Evolutionary conservation across 768 basidiomycete genomes (phyloP), one percentile per base, ranked within the genome.

Genomic region (Hygrophoropsis aurantiaca): DNA sequence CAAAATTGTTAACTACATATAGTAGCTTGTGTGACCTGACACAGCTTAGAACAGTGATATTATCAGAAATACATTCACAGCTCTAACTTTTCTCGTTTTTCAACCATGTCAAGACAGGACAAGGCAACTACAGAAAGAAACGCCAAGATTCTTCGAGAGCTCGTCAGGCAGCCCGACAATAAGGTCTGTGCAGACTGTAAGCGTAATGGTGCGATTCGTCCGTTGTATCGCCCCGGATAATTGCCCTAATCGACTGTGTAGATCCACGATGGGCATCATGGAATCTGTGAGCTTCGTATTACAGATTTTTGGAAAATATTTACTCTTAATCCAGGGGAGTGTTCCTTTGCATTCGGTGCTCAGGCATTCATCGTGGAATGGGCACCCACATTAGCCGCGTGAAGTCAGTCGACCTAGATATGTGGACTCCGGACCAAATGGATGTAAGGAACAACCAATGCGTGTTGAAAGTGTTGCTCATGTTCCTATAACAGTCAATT

Each of bases 341-440:
- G 2, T 97, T 93, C 62, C 75, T 98, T 32, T 99, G 95, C 64
- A 97, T 99, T 54, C 83, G 95, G 49, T 99, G 95, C 69, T 97
- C 94, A 11, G 95, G 95, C 23, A 90, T 97, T 47, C 95, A 99
- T 68, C 85, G 95, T 35, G 87, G 91, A 33, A 94, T 99, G 92
- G 95, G 95, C 50, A 97, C 95, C 0, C 95, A 99, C 67, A 97
- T 98, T 66, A 90, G 89, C 70, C 90, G 88, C 62, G 90, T 99
- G 64, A 97, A 97, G 62, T 95, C 93, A 3, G 90, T 99, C 45
- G 95, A 99, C 70, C 83, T 99, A 44, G 95, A 99, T 58, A 82
- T 89, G 15, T 99, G 95, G 95, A 95, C 92, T 7, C 91, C 92
- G 3, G 94, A 97, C 53, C 95, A 99, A 71, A 94, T 99, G 88